Evolutionary conservation across 2,329 filamentous ascomycete species (phyloP).

Genomic region (Penicillium expansum): DNA sequence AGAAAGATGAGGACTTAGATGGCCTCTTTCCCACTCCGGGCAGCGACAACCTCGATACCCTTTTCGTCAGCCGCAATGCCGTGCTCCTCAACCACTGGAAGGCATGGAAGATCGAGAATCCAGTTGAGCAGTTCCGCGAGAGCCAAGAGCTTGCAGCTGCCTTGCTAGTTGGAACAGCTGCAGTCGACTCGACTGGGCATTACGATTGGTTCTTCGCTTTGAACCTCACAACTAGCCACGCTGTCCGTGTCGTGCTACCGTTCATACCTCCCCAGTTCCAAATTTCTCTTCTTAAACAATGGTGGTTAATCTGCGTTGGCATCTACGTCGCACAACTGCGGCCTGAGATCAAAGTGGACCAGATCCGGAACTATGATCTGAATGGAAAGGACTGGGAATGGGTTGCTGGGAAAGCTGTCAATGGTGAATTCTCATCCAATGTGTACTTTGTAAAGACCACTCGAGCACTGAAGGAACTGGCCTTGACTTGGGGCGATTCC

Average conservation of each 20-base stretch:
- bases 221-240: constrained; percentile 80
- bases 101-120: constrained; percentile 71
- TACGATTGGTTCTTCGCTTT: constrained; percentile 86
- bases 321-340: constrained; percentile 74
- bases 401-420: constrained; percentile 68
- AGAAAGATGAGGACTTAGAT: constrained; percentile 67
- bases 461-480: constrained; percentile 50
- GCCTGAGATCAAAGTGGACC: constrained; percentile 67
- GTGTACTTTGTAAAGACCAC: constrained; percentile 84
- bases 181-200: constrained; percentile 40
- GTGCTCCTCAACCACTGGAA: constrained; percentile 87
- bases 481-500: constrained; percentile 44
- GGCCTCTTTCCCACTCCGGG: constrained; percentile 60
- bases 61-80: constrained; percentile 68
- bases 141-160: constrained; percentile 58
- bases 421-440: constrained; percentile 66
- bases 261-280: constrained; percentile 72
- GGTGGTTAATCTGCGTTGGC: constrained; percentile 80
- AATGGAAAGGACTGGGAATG: constrained; percentile 71
- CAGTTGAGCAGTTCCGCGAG: constrained; percentile 70
- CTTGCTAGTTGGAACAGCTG: constrained; percentile 38
- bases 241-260: constrained; percentile 80
- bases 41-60: constrained; percentile 60
- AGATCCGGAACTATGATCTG: constrained; percentile 59
- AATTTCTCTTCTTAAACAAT: constrained; percentile 71